phyloP scores from a whole-genome alignment of 805 yeast genomes.

The Torulaspora indica region DNA sequence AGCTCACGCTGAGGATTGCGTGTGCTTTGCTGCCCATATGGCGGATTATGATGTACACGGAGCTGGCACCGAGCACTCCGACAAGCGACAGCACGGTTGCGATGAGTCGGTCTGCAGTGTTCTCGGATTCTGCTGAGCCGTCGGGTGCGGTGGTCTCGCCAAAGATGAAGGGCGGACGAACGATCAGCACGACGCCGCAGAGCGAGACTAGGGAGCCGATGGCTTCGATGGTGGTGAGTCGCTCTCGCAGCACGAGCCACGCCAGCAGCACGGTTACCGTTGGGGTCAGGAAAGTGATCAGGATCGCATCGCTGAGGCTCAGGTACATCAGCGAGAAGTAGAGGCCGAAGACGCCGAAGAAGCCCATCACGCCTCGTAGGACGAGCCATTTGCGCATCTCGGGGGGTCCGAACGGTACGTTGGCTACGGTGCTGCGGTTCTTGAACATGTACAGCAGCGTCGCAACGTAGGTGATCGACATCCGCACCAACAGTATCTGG shows the following conservation, averaged over 20 bases:
- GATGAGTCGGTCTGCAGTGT: constrained; percentile 50
- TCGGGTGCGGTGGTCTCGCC: constrained; percentile 34
- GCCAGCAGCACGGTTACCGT: constrained; percentile 72
- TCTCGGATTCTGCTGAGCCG: constrained; percentile 43
- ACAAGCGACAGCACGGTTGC: constrained; percentile 61
- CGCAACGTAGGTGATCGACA: constrained; percentile 62
- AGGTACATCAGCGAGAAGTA: constrained; percentile 71
- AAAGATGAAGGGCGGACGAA: constrained; percentile 72
- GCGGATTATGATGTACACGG: constrained; percentile 65
- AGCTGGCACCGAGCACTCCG: constrained; percentile 66
- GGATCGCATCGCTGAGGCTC: constrained; percentile 74
- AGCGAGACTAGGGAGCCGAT: constrained; percentile 64
- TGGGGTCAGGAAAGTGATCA: constrained; percentile 74
- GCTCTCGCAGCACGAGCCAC: constrained; percentile 59
- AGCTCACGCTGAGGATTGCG: constrained; percentile 73
- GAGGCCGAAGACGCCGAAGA: constrained; percentile 72
- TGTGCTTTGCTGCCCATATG: constrained; percentile 75
- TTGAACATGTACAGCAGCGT: constrained; percentile 53
- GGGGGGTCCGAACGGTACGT: constrained; percentile 67
- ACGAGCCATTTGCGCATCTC: constrained; percentile 50
- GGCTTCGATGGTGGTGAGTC: constrained; percentile 62
- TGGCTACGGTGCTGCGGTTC: constrained; percentile 42
- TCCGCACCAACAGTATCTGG: constrained; percentile 72
- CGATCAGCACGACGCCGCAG: constrained; percentile 72
- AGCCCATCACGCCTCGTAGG: constrained; percentile 68